phyloP scores from a whole-genome alignment of 2,329 filamentous ascomycete species.

The Talaromyces sp. region DNA sequence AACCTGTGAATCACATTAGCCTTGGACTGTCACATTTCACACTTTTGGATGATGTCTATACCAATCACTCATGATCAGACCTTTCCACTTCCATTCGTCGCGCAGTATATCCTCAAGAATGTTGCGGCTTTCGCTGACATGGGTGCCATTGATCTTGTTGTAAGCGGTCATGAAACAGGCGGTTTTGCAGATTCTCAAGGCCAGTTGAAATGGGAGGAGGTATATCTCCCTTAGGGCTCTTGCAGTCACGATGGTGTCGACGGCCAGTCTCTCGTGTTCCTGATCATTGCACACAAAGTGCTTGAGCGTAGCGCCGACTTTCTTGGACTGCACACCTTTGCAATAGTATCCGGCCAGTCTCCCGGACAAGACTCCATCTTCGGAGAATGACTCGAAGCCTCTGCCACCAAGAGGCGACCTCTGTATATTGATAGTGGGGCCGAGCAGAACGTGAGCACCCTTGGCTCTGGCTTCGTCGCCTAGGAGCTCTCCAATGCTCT shows the following conservation, averaged over 20 bases:
- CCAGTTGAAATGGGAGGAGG: constrained; percentile 60
- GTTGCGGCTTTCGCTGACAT: constrained; percentile 39
- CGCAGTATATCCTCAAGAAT: constrained; percentile 42
- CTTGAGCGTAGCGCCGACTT: constrained; percentile 74
- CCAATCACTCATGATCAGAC: constrained; percentile 46
- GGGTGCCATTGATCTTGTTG: constrained; percentile 52
- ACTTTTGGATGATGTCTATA: constrained; percentile 12
- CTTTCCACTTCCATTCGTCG: constrained; percentile 45
- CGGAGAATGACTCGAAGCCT: constrained; percentile 83
- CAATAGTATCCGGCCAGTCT: constrained; percentile 69
- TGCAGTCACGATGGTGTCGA: constrained; percentile 42
- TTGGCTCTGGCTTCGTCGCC: constrained; percentile 69
- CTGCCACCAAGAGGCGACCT: constrained; percentile 77
- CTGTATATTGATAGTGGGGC: constrained; percentile 77
- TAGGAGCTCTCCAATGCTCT: constrained; percentile 65
- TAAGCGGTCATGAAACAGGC: constrained; percentile 58
- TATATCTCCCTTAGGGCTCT: constrained; percentile 61
- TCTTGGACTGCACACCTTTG: constrained; percentile 67
- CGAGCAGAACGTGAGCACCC: constrained; percentile 68
- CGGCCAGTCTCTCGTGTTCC: constrained; percentile 41
- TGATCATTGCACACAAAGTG: constrained; percentile 50
- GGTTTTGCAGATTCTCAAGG: constrained; percentile 52
- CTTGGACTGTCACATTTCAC: neutral
- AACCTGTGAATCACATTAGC: constrained; percentile 27
- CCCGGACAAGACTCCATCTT: constrained; percentile 73